Percentiles rank a stretch among this genome's conserved stretches.
phyloP scores from a whole-genome alignment of 1,139 yeast genomes.

The Debaryomycetaceae sp. region DNA sequence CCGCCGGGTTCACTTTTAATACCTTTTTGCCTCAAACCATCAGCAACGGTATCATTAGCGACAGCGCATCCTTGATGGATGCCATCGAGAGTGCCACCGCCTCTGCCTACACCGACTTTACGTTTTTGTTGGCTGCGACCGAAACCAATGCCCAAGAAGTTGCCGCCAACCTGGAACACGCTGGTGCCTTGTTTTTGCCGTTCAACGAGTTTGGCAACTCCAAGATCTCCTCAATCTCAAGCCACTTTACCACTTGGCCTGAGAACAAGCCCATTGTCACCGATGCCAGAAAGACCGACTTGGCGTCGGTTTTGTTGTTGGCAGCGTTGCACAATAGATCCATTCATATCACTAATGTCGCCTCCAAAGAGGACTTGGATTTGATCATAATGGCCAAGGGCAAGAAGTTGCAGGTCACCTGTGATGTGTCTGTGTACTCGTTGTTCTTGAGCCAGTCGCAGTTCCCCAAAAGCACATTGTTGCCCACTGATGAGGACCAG shows the following conservation, averaged over 20 bases:
- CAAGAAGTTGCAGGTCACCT: conserved; percentile 76
- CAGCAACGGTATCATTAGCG: conserved; percentile 56
- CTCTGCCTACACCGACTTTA: conserved; percentile 75
- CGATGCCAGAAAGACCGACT: conserved; percentile 86
- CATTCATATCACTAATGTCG: conserved; percentile 85
- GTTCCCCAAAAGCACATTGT: conserved; percentile 61
- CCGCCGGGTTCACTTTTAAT: conserved; percentile 86
- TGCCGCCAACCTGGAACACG: conserved; percentile 58
- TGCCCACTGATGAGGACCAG: conserved; percentile 82
- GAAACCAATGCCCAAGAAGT: conserved; percentile 62
- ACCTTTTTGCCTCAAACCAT: conserved; percentile 73
- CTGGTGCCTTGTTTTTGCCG: conserved; percentile 79
- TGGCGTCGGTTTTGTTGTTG: conserved; percentile 84
- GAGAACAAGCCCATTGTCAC: conserved; percentile 78
- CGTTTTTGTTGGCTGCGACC: conserved; percentile 80
- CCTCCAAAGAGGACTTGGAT: conserved; percentile 75
- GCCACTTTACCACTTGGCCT: conserved; percentile 85
- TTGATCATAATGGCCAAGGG: conserved; percentile 83
- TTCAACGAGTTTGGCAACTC: conserved; percentile 67
- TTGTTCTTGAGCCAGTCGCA: conserved; percentile 74
- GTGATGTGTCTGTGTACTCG: conserved; percentile 83
- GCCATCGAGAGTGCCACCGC: conserved; percentile 57
- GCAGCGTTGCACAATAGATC: conserved; percentile 85
- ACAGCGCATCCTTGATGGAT: conserved; percentile 57
- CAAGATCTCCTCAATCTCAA: conserved; percentile 71